Evolutionary conservation across 23 red algal genomes (phyloP), one percentile per base, ranked within the genome.

Genomic region (Gracilariopsis chorda): DNA sequence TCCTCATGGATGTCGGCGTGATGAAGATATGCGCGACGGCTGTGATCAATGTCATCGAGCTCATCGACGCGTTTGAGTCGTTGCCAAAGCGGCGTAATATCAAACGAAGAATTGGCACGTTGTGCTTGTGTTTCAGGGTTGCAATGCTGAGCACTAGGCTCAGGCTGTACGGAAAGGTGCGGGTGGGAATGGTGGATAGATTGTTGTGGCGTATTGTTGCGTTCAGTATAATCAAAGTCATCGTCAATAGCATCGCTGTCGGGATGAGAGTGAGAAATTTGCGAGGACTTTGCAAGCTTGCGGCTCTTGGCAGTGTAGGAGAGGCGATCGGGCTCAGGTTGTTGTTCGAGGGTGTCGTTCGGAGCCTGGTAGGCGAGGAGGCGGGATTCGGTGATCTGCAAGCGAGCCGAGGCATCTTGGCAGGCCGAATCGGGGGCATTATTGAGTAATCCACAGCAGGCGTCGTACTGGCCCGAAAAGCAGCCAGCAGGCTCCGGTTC

Each of bases 21-120:
- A 23, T 42, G 39, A 1, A 30, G 40, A 20, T 10, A 0, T 27
- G 48, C 10, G 76, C 76, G 76, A 42, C 76, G 76, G 25, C 30
- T 57, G 32, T 41, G 39, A 80, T 70, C 64, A 43, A 87, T 63
- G 29, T 43, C 60, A 33, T 87, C 82, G 24, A 87, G 65, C 43
- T 87, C 82, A 74, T 87, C 82, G 48, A 87, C 82, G 29, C 61
- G 82, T 35, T 87, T 87, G 20, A 87, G 45, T 16, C 82, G 82
- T 23, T 87, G 59, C 82, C 82, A 87, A 67, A 87, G 82, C 1
- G 82, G 82, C 27, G 60, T 28, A 52, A 87, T 87, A 36, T 87
- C 82, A 63, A 87, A 87, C 12, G 82, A 70, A 3, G 82, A 72
- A 42, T 53, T 72, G 58, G 45, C 58, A 53, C 82, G 82, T 9